These are phyloP conservation scores for Diphasiastrum complanatum DNA, from an alignment of 83 land plant species.

Conservation along the genomic window DNA sequence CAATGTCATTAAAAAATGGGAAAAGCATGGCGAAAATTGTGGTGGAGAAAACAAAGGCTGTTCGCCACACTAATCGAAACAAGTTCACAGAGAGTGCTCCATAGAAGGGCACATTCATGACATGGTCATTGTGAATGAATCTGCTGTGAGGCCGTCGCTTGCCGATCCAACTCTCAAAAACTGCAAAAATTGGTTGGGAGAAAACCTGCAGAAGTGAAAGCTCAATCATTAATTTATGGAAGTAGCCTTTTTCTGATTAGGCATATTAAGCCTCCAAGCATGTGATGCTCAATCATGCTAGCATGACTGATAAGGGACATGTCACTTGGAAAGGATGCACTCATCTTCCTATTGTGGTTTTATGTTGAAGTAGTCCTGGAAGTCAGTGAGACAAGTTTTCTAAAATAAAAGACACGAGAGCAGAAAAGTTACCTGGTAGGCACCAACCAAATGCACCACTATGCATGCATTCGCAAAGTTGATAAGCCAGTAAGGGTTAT, in stretches of 20 bases:
- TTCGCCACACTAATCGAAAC: conserved; percentile 27
- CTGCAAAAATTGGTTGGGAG: conserved; percentile 27
- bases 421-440: conserved; percentile 26
- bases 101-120: not conserved
- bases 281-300: conserved; percentile 27
- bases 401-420: not conserved
- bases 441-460: conserved; percentile 29
- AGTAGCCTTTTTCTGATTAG: too few species aligned
- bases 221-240: conserved; percentile 27
- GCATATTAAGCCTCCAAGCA: conserved; percentile 40
- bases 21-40: conserved; percentile 39
- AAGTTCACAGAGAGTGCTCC: conserved; percentile 17
- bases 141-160: conserved; percentile 12
- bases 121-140: not conserved
- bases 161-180: conserved; percentile 18
- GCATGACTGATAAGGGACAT: conserved; percentile 25
- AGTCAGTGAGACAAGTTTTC: not conserved
- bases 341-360: too few species aligned
- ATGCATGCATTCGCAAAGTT: conserved; percentile 33
- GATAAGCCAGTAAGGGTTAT: conserved; percentile 33
- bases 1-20: conserved; percentile 41
- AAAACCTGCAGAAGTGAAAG: conserved; percentile 36
- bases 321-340: not conserved
- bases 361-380: not conserved
- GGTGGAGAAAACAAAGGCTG: conserved; percentile 25